Conservation (phyloP, 2,329 filamentous ascomycete species). For the Neopestalotiopsis sp. region DNA sequence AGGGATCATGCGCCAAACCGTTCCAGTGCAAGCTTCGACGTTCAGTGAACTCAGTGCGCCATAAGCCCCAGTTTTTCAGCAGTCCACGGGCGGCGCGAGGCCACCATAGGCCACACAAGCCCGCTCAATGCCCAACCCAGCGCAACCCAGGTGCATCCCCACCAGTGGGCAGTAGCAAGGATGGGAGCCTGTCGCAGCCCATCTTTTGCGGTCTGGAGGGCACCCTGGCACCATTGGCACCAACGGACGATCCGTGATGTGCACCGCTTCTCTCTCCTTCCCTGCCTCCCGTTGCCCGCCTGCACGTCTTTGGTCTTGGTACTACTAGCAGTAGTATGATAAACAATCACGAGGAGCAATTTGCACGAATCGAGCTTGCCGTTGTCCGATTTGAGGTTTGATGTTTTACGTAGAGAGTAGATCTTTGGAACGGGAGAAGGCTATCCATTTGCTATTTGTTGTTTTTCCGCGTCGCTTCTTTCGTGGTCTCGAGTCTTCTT, state of each 20-base stretch:
- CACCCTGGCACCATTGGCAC: background rate
- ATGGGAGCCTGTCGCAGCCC: background rate
- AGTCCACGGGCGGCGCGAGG: slow-evolving; percentile 5
- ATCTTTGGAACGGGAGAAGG: background rate
- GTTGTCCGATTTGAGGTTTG: background rate
- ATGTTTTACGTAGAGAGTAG: background rate
- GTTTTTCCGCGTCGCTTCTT: background rate
- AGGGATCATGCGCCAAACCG: slow-evolving; percentile 19
- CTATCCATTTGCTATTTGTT: background rate
- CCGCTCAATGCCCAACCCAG: slow-evolving; percentile 2
- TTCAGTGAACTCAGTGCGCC: slow-evolving; percentile 22
- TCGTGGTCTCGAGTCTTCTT: background rate
- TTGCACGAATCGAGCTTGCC: slow-evolving; percentile 18
- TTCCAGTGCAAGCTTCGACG: slow-evolving; percentile 21
- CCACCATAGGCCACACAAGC: background rate
- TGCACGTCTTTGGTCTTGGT: background rate
- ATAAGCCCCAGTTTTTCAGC: slow-evolving; percentile 20
- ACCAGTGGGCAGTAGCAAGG: slow-evolving; percentile 10
- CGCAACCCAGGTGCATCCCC: background rate
- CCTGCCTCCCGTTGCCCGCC: slow-evolving; percentile 5
- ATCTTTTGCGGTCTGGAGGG: slow-evolving; percentile 9
- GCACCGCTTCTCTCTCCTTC: background rate
- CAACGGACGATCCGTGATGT: slow-evolving; percentile 14
- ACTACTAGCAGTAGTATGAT: slow-evolving; percentile 26
- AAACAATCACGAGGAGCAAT: slow-evolving; percentile 36